Percentiles rank a stretch among this genome's conserved stretches.
These are phyloP conservation scores for Penicillium sp. DNA, from an alignment of 2,329 filamentous ascomycete species.

Conservation along the genomic window DNA sequence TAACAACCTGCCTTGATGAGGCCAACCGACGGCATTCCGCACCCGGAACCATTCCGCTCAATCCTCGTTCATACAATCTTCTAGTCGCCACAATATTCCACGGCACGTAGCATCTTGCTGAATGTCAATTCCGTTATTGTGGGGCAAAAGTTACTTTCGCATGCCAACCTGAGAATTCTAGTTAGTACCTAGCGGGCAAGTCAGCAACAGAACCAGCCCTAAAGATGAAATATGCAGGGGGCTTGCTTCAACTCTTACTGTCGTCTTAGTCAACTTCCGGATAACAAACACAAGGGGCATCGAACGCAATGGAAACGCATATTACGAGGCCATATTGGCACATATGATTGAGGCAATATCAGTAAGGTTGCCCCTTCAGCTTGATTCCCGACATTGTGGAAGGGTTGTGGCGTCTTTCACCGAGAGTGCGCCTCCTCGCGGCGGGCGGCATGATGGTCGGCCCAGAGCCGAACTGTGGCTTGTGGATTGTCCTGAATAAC, in stretches of 20 bases:
- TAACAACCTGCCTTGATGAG: slow-evolving; percentile 1
- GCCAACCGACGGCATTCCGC: slow-evolving; percentile 30
- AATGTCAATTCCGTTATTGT: background rate
- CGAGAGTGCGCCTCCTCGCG: background rate
- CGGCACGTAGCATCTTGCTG: background rate
- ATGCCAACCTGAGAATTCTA: background rate
- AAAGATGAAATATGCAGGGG: background rate
- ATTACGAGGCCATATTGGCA: background rate
- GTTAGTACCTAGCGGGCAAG: background rate
- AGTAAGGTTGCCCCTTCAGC: background rate
- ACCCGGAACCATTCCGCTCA: slow-evolving; percentile 30
- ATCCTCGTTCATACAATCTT: background rate
- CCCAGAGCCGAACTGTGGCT: background rate
- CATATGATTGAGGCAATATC: background rate
- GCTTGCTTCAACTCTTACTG: background rate
- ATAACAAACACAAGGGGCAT: background rate
- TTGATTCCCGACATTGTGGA: background rate
- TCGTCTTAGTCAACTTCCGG: background rate
- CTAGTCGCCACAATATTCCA: background rate
- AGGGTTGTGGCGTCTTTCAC: background rate
- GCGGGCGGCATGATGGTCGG: background rate
- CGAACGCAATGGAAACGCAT: background rate
- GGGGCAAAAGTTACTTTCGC: background rate
- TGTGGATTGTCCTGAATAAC: background rate
- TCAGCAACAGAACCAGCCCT: background rate